These are phyloP conservation scores for Pseudohyphozyma bogoriensis DNA, from an alignment of 768 basidiomycete species.

Conservation along the genomic window DNA sequence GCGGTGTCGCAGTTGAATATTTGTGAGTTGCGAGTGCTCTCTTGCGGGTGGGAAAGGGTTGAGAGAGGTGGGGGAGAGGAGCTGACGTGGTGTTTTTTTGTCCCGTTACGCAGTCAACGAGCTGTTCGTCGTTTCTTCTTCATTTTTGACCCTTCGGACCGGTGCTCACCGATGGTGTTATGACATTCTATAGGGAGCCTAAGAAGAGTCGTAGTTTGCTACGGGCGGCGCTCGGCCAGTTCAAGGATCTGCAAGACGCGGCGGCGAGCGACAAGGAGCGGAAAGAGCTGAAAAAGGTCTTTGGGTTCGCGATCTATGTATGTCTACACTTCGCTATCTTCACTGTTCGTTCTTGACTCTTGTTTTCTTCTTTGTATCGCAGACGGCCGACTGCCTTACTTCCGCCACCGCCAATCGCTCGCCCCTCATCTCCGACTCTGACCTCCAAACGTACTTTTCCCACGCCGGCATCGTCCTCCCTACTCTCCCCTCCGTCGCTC, in stretches of 20 bases:
- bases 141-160: too few species aligned
- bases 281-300: neutral
- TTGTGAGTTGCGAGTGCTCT: too few species aligned
- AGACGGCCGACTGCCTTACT: slow-evolving; percentile 3
- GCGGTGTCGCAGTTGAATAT: too few species aligned
- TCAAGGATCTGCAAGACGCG: slow-evolving; percentile 5
- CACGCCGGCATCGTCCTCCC: slow-evolving; percentile 5
- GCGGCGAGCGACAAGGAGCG: neutral
- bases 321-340: neutral
- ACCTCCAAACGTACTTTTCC: neutral
- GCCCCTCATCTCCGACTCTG: neutral
- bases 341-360: neutral
- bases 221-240: neutral
- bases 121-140: too few species aligned
- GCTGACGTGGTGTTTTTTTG: too few species aligned
- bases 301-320: slow-evolving; percentile 6
- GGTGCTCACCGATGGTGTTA: too few species aligned
- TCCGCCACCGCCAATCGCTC: neutral
- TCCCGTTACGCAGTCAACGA: too few species aligned
- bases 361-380: too few species aligned
- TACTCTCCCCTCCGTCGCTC: neutral
- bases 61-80: too few species aligned
- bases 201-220: neutral
- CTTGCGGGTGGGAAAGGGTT: too few species aligned
- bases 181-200: too few species aligned